Conservation (phyloP, 164 flowering plant species). For the Chimonanthus praecox region DNA sequence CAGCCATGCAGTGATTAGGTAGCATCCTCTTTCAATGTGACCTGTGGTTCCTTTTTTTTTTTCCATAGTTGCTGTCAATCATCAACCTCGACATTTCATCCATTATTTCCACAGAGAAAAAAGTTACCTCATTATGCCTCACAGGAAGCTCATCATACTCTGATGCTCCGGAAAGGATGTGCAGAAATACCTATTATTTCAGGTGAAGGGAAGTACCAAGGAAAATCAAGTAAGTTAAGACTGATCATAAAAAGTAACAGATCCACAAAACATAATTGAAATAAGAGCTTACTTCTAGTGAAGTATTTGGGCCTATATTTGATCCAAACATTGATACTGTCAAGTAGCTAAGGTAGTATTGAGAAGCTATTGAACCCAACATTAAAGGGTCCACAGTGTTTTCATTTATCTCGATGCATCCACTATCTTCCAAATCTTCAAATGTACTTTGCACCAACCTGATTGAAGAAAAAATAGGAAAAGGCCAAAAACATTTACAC, state of each 20-base stretch:
- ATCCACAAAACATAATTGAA: not conserved
- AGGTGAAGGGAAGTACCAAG: not conserved
- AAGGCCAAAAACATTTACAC: not conserved
- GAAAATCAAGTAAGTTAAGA: not conserved
- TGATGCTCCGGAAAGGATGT: slow-evolving; percentile 82
- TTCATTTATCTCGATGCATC: slow-evolving; percentile 77
- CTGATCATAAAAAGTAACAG: not conserved
- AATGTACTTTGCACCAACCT: slow-evolving; percentile 84
- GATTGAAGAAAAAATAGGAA: slow-evolving; percentile 16
- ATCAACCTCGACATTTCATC: not conserved
- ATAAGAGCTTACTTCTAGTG: slow-evolving; percentile 70
- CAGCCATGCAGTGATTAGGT: no score
- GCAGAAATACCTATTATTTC: slow-evolving; percentile 60
- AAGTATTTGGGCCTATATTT: slow-evolving; percentile 77
- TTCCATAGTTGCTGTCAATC: no score
- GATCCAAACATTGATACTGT: slow-evolving; percentile 97
- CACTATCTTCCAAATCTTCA: slow-evolving; percentile 96
- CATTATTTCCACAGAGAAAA: not conserved
- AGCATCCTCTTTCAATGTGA: no score
- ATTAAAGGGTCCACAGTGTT: slow-evolving; percentile 72
- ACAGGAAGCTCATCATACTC: slow-evolving; percentile 98
- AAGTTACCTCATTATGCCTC: slow-evolving; percentile 92
- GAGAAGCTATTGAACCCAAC: slow-evolving; percentile 94
- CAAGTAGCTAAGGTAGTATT: slow-evolving; percentile 88
- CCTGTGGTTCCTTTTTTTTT: no score